Percentiles rank a stretch among this genome's conserved stretches.
phyloP scores from a whole-genome alignment of 306 rosid species.

The Cucurbita ficifolia region DNA sequence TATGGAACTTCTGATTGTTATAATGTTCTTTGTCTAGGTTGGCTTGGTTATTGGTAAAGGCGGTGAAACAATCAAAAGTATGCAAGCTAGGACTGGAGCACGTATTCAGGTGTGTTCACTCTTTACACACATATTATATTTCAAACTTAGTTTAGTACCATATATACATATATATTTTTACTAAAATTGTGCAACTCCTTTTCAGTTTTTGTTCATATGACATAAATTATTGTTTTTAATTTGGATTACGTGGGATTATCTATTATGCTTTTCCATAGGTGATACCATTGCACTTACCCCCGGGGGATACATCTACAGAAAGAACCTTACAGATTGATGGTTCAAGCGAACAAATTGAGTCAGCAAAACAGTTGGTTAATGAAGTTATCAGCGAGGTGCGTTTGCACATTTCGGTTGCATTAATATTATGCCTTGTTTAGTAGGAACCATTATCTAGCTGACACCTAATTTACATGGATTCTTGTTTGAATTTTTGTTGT shows the following conservation, averaged over 20 bases:
- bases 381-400: constrained; percentile 86
- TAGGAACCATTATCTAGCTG: not conserved
- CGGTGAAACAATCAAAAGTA: constrained; percentile 84
- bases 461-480: not conserved
- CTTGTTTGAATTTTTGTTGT: not conserved
- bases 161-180: not conserved
- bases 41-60: constrained; percentile 96
- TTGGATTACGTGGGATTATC: not conserved
- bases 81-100: constrained; percentile 85
- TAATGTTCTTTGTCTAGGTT: constrained; percentile 35
- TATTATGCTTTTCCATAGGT: constrained; percentile 39
- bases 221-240: not conserved
- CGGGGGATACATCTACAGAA: constrained; percentile 75
- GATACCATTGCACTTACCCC: constrained; percentile 96
- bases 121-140: not conserved
- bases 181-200: not conserved
- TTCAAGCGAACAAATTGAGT: constrained; percentile 71
- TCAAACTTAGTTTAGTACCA: too few species aligned
- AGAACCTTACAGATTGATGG: constrained; percentile 91
- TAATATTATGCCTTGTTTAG: not conserved
- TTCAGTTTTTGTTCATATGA: not conserved
- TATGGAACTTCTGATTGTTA: not conserved
- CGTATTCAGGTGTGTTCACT: constrained; percentile 62
- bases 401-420: constrained; percentile 1
- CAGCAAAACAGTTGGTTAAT: constrained; percentile 71